Evolutionary conservation across 768 basidiomycete species (phyloP).

Genomic region (Auricularia heimuer): DNA sequence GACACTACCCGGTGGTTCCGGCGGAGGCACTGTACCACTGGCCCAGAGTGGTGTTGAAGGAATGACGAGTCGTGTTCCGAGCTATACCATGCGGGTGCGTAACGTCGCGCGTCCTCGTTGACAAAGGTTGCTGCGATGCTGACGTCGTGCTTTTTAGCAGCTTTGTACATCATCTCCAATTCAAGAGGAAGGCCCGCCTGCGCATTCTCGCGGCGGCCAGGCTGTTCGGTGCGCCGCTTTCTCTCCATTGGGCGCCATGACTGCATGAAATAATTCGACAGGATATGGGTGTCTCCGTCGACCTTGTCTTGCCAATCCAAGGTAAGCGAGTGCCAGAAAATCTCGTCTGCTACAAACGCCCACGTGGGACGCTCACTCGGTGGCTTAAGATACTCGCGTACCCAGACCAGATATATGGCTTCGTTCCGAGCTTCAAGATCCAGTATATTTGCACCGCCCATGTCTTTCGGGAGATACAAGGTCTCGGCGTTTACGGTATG

Average conservation of each 20-base stretch:
- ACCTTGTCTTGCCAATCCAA: neutral
- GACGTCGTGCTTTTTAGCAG: neutral
- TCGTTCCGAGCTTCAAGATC: neutral
- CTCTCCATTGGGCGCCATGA: neutral
- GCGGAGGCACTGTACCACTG: neutral
- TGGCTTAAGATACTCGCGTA: neutral
- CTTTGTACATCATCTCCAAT: neutral
- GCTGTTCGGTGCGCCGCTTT: neutral
- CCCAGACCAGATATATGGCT: neutral
- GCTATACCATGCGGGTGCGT: neutral
- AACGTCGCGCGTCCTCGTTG: neutral
- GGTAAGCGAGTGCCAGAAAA: neutral
- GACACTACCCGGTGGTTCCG: neutral
- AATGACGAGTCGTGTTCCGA: neutral
- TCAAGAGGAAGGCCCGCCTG: neutral
- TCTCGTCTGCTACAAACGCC: neutral
- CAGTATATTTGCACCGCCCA: neutral
- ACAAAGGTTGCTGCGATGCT: neutral
- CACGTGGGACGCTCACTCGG: neutral
- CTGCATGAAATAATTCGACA: neutral
- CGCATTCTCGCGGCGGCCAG: neutral
- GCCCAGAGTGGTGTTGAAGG: neutral
- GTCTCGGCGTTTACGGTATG: neutral
- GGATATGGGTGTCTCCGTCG: neutral
- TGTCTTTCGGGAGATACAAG: no score